Evolutionary conservation across 768 basidiomycete species (phyloP).

Genomic region (Suillus weaverae): DNA sequence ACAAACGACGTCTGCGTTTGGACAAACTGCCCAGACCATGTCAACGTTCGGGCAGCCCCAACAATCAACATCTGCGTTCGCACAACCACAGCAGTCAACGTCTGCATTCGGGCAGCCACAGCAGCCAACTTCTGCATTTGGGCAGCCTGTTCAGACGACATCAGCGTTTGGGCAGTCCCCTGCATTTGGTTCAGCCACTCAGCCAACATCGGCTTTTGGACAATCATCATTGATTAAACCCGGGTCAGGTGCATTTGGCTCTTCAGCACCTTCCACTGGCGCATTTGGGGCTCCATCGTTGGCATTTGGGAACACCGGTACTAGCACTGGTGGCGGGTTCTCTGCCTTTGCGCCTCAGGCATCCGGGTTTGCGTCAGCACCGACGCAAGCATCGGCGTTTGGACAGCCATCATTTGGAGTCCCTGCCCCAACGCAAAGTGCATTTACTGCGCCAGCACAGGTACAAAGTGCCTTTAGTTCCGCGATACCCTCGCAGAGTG

Average conservation of each 20-base stretch:
- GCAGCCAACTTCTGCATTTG: slow-evolving; percentile 30
- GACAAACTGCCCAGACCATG: slow-evolving; percentile 30
- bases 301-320: slow-evolving; percentile 15
- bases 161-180: slow-evolving; percentile 37
- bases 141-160: slow-evolving; percentile 31
- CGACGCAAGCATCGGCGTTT: slow-evolving; percentile 9
- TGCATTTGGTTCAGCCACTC: slow-evolving; percentile 34
- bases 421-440: slow-evolving; percentile 18
- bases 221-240: slow-evolving; percentile 46
- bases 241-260: slow-evolving; percentile 52
- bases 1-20: slow-evolving; percentile 35
- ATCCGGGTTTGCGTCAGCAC: slow-evolving; percentile 38
- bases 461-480: slow-evolving; percentile 23
- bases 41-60: slow-evolving; percentile 41
- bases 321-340: slow-evolving; percentile 39
- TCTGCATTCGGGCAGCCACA: slow-evolving; percentile 34
- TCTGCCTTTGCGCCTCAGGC: slow-evolving; percentile 53
- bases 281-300: slow-evolving; percentile 29
- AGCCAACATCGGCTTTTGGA: slow-evolving; percentile 31
- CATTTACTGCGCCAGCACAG: slow-evolving; percentile 17
- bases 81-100: slow-evolving; percentile 33
- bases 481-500: not conserved
- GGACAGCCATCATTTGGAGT: slow-evolving; percentile 24
- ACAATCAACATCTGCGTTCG: slow-evolving; percentile 37
- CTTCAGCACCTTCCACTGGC: slow-evolving; percentile 35